Evolutionary conservation across 2,329 filamentous ascomycete genomes (phyloP).

Genomic region (Ceratocystis huliohia): DNA sequence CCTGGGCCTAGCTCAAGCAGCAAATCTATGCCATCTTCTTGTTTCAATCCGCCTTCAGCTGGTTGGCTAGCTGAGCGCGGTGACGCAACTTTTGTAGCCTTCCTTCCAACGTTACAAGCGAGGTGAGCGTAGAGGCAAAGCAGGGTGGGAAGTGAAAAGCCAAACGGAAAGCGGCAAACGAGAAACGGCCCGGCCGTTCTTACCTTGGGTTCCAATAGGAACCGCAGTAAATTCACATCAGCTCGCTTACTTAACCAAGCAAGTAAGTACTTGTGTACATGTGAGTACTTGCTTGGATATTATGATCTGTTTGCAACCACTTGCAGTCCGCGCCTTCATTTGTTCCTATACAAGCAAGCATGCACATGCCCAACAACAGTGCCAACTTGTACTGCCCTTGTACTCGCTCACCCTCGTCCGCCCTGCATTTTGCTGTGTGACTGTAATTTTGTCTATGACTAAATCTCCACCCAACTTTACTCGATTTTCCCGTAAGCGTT

Average conservation of each 20-base stretch:
- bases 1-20: not conserved
- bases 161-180: not conserved
- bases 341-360: too few species aligned
- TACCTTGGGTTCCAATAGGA: not conserved
- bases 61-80: not conserved
- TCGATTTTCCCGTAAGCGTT: too few species aligned
- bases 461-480: too few species aligned
- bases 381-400: too few species aligned
- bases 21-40: not conserved
- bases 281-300: not conserved
- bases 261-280: not conserved
- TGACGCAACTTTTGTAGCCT: not conserved
- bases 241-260: not conserved
- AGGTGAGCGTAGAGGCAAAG: not conserved
- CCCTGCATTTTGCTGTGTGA: too few species aligned
- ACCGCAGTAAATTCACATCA: not conserved
- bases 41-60: not conserved
- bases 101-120: slow-evolving; percentile 5
- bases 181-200: not conserved
- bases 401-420: too few species aligned
- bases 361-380: too few species aligned
- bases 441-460: too few species aligned
- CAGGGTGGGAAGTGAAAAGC: not conserved
- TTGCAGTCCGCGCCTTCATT: too few species aligned
- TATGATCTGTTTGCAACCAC: too few species aligned